Evolutionary conservation across 805 yeast species (phyloP), one percentile per base, ranked within the genome.

Genomic region (Myxozyma sirexii): DNA sequence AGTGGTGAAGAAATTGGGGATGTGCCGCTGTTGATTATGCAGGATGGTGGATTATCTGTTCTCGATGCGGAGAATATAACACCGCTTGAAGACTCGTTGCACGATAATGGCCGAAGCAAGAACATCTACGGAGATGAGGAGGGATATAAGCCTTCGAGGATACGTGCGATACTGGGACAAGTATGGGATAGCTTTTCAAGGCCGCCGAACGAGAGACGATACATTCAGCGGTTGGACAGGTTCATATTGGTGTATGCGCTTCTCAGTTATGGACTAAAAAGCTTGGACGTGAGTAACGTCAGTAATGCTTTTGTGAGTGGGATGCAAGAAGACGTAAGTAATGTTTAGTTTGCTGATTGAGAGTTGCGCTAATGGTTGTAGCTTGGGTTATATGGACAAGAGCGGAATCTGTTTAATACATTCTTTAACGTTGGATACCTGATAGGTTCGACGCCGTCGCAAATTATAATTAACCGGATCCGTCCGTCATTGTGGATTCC

Each of bases 251-350:
- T 67, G 3, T 75, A 74, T 39, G 69, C 73, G 29, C 71, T 76
- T 55, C 56, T 69, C 26, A 72, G 78, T 8, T 77, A 74, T 65
- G 77, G 77, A 67, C 75, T 77, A 44, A 84, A 83, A 68, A 83
- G 84, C 54, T 74, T 86, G 53, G 90, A 86, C 68, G 79, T 78
- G 49, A 76, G 82, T 38, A 86, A 86, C 69, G 74, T 83, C 57
- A 79, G 80, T 60, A 84, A 85, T 68, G 90, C 90, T 0, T 87
- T 85, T 69, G 84, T 84, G 35, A 79, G 86, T 12, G 87, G 88
- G 24, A 77, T 86, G 82, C 72, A 80, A 62, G 84, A 81, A 66
- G 85, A 77, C 51, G 73, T 86, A 41, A 31, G 59, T 45, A 4
- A 19, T 17, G 0, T 24, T 24, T 17, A 5, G 19, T 23, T 6